Evolutionary conservation across 1,284 basidiomycete species (phyloP), one percentile per base, ranked within the genome.

Genomic region (Ceraceosorus guamensis): DNA sequence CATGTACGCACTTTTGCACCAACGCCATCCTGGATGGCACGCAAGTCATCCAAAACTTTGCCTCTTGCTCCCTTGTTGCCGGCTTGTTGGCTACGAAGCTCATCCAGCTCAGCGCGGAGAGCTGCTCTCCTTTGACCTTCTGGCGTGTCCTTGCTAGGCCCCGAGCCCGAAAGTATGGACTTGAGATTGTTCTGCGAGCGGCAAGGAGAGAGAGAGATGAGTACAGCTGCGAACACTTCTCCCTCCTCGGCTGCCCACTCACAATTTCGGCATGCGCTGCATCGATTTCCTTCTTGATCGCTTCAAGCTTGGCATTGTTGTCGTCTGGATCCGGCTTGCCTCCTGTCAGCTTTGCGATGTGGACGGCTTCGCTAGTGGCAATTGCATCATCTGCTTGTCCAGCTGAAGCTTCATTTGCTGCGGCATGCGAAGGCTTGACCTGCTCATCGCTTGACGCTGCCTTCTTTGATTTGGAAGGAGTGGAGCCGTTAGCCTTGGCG

Each of bases 1-100:
- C n/a, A n/a, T n/a, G n/a, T n/a, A 61, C 78, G 48, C 58, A 88
- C 89, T 83, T 91, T 96, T 79, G 88, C 89, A 71, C 84, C 80
- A 52, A 93, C 82, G 46, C 77, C 80, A 14, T 96, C 92, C 75
- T 96, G 85, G 52, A 92, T 75, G 31, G 82, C 70, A 75, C 89
- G 89, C 62, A 97, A 79, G 78, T 95, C 87, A 54, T 92, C 90
- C 48, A 86, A 77, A 49, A 88, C 80, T 79, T 89, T 91, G 34
- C 81, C 79, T 59, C 92, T 82, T 16, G 85, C 82, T 46, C 78
- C 78, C 80, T 96, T 97, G 80, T 80, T 84, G 62, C 82, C 83
- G 44, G 87, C 86, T 79, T 97, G 93, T 68, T 88, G 82, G 32
- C 81, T 82, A 46, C 89, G 86, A 59, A 97, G 82, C 53, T 78